These are phyloP conservation scores for Excoecaria agallocha DNA, from an alignment of 345 rosid species.

Conservation along the genomic window DNA sequence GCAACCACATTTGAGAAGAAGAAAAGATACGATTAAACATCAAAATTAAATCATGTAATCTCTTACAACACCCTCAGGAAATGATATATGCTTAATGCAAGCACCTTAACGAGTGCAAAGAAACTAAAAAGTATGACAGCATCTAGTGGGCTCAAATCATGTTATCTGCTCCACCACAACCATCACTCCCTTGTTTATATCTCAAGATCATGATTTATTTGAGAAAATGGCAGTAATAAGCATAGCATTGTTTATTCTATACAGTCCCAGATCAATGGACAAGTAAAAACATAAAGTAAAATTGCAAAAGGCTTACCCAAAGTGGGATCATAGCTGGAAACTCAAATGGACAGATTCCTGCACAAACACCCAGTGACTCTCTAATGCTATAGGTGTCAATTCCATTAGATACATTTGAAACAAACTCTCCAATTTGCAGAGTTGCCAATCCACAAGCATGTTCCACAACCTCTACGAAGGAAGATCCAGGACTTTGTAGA, in stretches of 20 bases:
- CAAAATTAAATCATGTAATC: background rate
- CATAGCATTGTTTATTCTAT: background rate
- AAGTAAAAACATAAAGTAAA: background rate
- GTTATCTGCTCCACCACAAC: background rate
- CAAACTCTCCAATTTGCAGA: slow-evolving; percentile 46
- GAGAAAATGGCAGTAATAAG: background rate
- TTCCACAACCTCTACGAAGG: slow-evolving; percentile 47
- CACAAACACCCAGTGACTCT: slow-evolving; percentile 58
- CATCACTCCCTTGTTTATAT: background rate
- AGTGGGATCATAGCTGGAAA: slow-evolving; percentile 52
- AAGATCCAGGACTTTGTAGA: slow-evolving; percentile 22
- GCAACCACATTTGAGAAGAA: background rate
- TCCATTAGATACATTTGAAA: slow-evolving; percentile 41
- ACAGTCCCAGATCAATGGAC: background rate
- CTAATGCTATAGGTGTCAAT: slow-evolving; percentile 44
- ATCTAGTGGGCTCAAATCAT: background rate
- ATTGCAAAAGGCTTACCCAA: slow-evolving; percentile 35
- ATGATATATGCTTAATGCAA: background rate
- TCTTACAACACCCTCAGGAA: background rate
- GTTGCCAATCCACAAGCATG: slow-evolving; percentile 52
- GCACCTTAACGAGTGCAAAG: background rate
- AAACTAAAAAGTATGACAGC: background rate
- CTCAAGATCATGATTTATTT: background rate
- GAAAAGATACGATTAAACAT: background rate
- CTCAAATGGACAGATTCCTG: slow-evolving; percentile 51